Percentiles rank a stretch among this genome's conserved stretches.
Conservation (phyloP, 371 early-diverging fungal genomes). For the Mortierella sp. region DNA sequence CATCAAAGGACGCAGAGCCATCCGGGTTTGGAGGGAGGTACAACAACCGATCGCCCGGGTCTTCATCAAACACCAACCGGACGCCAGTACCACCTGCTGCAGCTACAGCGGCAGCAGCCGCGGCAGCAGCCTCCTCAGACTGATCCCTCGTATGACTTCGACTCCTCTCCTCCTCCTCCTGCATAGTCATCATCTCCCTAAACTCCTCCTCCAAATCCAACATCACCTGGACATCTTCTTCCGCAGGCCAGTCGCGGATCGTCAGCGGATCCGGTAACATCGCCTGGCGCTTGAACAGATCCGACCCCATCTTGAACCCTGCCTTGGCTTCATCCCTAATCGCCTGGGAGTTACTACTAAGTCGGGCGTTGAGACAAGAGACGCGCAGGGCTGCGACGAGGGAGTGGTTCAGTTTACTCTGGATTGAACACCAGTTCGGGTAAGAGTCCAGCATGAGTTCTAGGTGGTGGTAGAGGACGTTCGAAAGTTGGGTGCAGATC, state of each 20-base stretch:
- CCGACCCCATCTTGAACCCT: constrained; percentile 49
- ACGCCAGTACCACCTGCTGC: not conserved
- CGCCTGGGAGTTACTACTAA: constrained; percentile 34
- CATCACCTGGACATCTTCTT: constrained; percentile 52
- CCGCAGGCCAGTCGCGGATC: constrained; percentile 52
- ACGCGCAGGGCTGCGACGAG: constrained; percentile 39
- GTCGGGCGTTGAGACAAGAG: constrained; percentile 42
- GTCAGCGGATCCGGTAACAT: constrained; percentile 36
- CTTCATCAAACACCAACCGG: constrained; percentile 7
- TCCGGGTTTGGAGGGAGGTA: constrained; percentile 18
- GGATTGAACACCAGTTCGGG: constrained; percentile 50
- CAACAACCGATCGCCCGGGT: constrained; percentile 10
- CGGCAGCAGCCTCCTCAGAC: constrained; percentile 15
- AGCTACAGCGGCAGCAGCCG: not conserved
- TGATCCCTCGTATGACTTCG: constrained; percentile 14
- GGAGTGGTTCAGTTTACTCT: constrained; percentile 42
- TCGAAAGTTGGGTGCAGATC: constrained; percentile 52
- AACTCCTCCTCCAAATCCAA: constrained; percentile 51
- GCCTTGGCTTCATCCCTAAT: constrained; percentile 51
- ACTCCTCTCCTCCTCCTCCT: constrained; percentile 37
- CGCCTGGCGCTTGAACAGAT: constrained; percentile 37
- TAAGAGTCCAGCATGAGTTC: constrained; percentile 43
- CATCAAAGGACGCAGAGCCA: not conserved
- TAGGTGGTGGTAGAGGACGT: constrained; percentile 46
- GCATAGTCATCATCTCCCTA: constrained; percentile 40